These are phyloP conservation scores for Penicillium aurantiogriseum DNA, from an alignment of 2,329 filamentous ascomycete species.

Conservation along the genomic window DNA sequence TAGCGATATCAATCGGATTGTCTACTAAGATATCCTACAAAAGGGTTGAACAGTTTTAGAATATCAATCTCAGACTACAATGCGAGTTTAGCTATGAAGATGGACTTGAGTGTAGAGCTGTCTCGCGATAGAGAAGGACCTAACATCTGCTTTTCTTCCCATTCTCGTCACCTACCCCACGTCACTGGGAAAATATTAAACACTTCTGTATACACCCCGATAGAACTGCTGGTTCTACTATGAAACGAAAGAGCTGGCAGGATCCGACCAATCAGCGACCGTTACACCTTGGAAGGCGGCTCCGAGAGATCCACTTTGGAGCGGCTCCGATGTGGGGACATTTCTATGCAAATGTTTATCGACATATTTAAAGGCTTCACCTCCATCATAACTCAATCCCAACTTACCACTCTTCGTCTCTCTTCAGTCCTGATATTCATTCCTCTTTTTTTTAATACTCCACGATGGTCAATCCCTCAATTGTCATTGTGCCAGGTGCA, in stretches of 20 bases:
- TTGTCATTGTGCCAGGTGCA: slow-evolving; percentile 33
- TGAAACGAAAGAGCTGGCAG: background rate
- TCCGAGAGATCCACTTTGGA: background rate
- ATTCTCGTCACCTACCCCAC: background rate
- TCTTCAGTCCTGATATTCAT: background rate
- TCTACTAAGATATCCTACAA: background rate
- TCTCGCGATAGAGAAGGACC: background rate
- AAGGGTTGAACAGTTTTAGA: background rate
- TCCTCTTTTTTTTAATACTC: too few relatives aligned
- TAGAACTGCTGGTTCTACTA: background rate
- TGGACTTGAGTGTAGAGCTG: too few relatives aligned
- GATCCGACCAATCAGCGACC: background rate
- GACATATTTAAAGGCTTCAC: background rate
- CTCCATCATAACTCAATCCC: background rate
- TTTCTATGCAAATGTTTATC: background rate
- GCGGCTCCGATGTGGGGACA: slow-evolving; percentile 1
- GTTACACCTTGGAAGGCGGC: background rate
- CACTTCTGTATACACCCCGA: background rate
- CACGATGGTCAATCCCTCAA: slow-evolving; percentile 23
- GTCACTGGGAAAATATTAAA: background rate
- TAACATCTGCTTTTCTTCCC: background rate
- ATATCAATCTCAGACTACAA: background rate
- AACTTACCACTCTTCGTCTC: background rate
- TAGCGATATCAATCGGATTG: background rate
- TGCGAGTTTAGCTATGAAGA: background rate